Conservation (phyloP, 805 yeast genomes). For the Sugiyamaella floridensis region DNA sequence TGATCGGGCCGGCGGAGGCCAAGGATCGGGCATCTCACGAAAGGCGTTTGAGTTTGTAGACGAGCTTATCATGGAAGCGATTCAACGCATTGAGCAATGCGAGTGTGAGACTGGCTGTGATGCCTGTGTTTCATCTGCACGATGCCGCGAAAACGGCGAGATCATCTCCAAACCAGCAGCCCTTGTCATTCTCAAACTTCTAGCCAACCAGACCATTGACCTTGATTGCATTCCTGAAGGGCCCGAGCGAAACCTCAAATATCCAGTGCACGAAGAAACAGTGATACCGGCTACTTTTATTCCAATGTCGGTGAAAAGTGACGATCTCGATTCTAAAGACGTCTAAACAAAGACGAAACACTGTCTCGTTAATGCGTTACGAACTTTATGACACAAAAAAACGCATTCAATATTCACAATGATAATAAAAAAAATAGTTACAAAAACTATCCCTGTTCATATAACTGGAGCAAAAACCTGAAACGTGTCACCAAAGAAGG, state of each 20-base stretch:
- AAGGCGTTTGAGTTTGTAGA: constrained; percentile 77
- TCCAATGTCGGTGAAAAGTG: neutral
- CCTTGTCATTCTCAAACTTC: constrained; percentile 51
- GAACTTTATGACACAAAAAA: neutral
- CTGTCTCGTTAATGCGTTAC: neutral
- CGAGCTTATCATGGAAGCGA: constrained; percentile 49
- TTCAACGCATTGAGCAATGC: constrained; percentile 56
- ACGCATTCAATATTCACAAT: too few relatives aligned
- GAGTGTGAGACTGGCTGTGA: constrained; percentile 63
- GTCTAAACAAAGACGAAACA: neutral
- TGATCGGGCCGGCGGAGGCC: constrained; percentile 70
- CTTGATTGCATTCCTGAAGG: constrained; percentile 35
- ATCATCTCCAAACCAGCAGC: constrained; percentile 90
- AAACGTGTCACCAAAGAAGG: constrained; percentile 11
- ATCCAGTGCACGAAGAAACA: constrained; percentile 8
- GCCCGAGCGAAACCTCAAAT: constrained; percentile 29
- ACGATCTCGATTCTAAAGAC: neutral
- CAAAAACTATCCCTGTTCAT: neutral
- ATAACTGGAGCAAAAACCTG: neutral
- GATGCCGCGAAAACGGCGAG: constrained; percentile 71
- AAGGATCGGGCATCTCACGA: constrained; percentile 70
- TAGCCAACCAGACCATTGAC: constrained; percentile 51
- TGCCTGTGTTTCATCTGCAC: constrained; percentile 74
- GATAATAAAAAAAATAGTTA: neutral
- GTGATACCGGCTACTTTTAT: constrained; percentile 9